A percentile compares a stretch with the other conserved stretches of the same genome.
Evolutionary conservation across 2,329 filamentous ascomycete genomes (phyloP).

Genomic region (Aspergillus viridinutans): DNA sequence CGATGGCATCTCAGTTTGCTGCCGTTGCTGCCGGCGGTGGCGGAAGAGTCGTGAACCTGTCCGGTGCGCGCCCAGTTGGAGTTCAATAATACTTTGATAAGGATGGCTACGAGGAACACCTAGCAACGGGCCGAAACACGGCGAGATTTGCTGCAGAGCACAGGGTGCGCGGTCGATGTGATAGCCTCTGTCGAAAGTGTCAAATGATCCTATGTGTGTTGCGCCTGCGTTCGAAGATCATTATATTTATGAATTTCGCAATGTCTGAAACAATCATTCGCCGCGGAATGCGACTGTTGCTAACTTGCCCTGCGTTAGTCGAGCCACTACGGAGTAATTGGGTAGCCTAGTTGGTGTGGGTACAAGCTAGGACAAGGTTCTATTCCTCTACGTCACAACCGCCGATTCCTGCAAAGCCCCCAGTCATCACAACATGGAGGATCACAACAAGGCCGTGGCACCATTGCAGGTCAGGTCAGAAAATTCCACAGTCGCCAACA

Average conservation of each 20-base stretch:
- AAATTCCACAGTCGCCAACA: constrained; percentile 48
- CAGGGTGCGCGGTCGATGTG: not conserved
- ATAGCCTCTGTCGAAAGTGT: not conserved
- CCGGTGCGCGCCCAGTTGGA: constrained; percentile 52
- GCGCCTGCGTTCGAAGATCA: not conserved
- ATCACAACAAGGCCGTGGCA: constrained; percentile 12
- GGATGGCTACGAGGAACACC: not conserved
- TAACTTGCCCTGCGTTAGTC: not conserved
- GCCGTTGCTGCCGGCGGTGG: constrained; percentile 32
- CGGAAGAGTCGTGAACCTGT: constrained; percentile 56
- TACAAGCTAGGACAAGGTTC: not conserved
- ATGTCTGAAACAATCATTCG: not conserved
- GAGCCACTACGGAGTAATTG: not conserved
- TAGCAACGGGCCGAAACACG: not conserved
- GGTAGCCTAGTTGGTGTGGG: not conserved
- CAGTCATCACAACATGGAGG: constrained; percentile 26
- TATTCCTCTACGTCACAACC: constrained; percentile 3
- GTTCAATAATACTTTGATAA: constrained; percentile 17
- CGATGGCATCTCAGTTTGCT: constrained; percentile 11
- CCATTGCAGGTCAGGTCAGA: constrained; percentile 13
- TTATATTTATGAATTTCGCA: not conserved
- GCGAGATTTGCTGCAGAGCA: not conserved
- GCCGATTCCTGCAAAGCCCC: constrained; percentile 48
- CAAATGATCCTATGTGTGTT: not conserved
- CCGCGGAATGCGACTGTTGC: not conserved